Base-by-base conservation (phyloP, 306 rosid species). In the Pueraria montana region DNA sequence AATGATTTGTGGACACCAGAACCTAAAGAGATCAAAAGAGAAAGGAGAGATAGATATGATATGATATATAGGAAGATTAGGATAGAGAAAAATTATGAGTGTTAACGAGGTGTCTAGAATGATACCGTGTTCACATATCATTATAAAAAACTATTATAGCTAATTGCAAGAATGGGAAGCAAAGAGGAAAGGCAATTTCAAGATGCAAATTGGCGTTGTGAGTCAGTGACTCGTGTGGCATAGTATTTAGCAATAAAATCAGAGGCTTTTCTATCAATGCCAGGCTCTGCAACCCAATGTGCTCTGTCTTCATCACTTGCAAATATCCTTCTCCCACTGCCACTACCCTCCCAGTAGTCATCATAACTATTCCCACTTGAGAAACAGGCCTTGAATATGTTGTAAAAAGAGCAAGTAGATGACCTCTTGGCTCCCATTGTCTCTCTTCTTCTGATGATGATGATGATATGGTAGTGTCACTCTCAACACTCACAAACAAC, bases 211-310 rank as follows among this genome's bases (percentile, higher is more conserved):
- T 87, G 87, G 72, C 34, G 30, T 2, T 87, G 76, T 4, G 90
- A 79, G n/a, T 87, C 87, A 0, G 93, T 72, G 70, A 90, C 86
- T 23, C 87, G 84, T 8, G 86, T 53, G 13, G 86, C 96, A 45
- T 93, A 86, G 84, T 91, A 90, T 64, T 78, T 89, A 32, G 91
- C 90, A 76, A 93, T 93, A 88, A 91, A 91, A 50, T 77, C 96
- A 38, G 93, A 55, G 9, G 97, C 97, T 79, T 86, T 91, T 34
- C 86, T 87, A 65, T 93, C 97, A 64, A 93, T 93, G 16, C 94
- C 94, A 34, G 97, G 97, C 78, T 93, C 97, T 1, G 89, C 94
- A 30, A 89, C 73, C 94, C 96, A 93, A 12, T 76, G 82, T 1
- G 87, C 84, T 69, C 87, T 76, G 40, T 91, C 97, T 78, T 89